Conservation (phyloP, 73 alveolate species). For the Tetrahymena elliotti region DNA sequence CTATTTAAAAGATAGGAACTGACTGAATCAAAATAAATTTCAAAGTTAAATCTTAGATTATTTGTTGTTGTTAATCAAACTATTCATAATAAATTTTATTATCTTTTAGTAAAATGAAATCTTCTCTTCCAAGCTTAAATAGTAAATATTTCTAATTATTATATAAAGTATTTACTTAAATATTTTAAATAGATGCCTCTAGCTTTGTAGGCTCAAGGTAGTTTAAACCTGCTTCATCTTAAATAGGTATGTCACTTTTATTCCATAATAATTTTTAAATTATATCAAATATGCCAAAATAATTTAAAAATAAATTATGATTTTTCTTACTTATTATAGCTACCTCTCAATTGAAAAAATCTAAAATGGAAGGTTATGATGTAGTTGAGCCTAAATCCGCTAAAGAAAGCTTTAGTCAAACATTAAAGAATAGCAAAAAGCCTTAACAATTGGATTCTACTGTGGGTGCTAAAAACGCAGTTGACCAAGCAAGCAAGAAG, state of each 20-base stretch:
- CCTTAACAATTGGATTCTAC: neutral
- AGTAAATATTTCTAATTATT: neutral
- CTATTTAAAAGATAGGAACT: neutral
- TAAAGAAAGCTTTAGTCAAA: neutral
- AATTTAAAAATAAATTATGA: neutral
- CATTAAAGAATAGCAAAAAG: neutral
- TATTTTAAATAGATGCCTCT: neutral
- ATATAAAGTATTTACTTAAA: neutral
- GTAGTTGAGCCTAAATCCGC: neutral
- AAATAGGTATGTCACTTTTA: neutral
- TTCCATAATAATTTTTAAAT: neutral
- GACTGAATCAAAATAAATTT: neutral
- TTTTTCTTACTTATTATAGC: neutral
- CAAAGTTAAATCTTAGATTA: neutral
- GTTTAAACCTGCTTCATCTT: neutral
- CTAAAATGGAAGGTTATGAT: neutral
- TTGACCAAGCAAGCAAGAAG: neutral
- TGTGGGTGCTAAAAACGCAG: neutral
- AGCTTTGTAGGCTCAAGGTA: neutral
- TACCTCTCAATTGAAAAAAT: neutral
- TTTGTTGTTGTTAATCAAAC: neutral
- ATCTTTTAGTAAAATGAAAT: neutral
- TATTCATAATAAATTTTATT: neutral
- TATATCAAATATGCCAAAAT: neutral
- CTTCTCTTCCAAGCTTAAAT: neutral